Evolutionary conservation across 495 filamentous ascomycete species (phyloP).

Genomic region (Penicillium taxi): DNA sequence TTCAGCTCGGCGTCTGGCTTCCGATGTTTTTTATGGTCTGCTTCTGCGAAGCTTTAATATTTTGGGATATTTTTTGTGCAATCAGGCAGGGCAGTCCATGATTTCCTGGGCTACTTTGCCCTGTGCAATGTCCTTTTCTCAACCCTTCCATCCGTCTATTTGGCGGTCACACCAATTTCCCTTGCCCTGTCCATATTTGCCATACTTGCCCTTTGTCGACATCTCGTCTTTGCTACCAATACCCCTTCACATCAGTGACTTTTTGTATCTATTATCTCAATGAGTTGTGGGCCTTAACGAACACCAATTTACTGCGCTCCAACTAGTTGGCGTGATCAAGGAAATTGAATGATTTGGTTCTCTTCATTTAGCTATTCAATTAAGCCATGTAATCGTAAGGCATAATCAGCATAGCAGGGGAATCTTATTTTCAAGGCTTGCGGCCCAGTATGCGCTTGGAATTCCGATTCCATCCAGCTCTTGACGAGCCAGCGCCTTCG

Average conservation of each 20-base stretch:
- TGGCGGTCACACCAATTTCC: constrained; percentile 10
- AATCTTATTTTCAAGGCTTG: constrained; percentile 21
- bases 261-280: constrained; percentile 30
- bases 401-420: not conserved
- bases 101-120: constrained; percentile 1
- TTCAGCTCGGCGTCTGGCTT: constrained; percentile 4
- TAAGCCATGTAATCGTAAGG: not conserved
- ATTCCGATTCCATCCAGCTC: constrained; percentile 22
- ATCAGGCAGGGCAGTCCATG: not conserved
- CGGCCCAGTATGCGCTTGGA: constrained; percentile 37
- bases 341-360: not conserved
- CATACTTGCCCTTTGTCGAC: constrained; percentile 6
- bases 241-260: constrained; percentile 28
- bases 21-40: constrained; percentile 4
- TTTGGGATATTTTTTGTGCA: constrained; percentile 2
- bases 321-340: not conserved
- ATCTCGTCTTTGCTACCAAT: constrained; percentile 29
- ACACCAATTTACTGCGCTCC: constrained; percentile 8
- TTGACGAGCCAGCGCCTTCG: constrained; percentile 26
- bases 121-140: not conserved
- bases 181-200: constrained; percentile 22
- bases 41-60: constrained; percentile 17
- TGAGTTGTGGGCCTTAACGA: constrained; percentile 20
- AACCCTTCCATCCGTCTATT: constrained; percentile 3
- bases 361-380: not conserved